Base-by-base conservation (phyloP, 805 yeast genomes). In the Wickerhamomyces bisporus region DNA sequence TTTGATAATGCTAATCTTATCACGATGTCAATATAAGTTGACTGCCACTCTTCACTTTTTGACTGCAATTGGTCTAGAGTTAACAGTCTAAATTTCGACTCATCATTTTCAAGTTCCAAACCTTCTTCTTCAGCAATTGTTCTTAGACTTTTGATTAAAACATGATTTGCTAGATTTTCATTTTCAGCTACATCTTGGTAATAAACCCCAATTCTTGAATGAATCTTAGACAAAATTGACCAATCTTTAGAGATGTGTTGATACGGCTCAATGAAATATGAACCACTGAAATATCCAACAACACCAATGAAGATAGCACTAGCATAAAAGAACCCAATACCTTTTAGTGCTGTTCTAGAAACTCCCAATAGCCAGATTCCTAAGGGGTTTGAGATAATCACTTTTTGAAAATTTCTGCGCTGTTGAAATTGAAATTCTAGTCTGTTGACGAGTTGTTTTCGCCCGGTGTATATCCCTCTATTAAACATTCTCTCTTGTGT, bases 1-100 rank as follows among this genome's bases (percentile, higher is more conserved):
- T 63, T 52, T 1, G 67, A 57, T 19, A 67, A 31, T 0, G 71
- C 69, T 44, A 60, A 58, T 45, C 75, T 55, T 7, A 65, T 36
- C 5, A 70, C 45, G 10, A 70, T 45, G 48, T 71, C 72, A 13
- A 68, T 36, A 40, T 66, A 68, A 0, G 49, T 42, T 4, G 51
- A 25, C 41, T 63, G 59, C 45, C 63, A 60, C 33, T 51, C 57
- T 20, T 58, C 54, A 32, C 46, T 45, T 34, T 50, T 57, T 37
- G 45, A 42, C 9, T 50, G 42, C 14, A 62, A 35, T 20, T 51
- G 43, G 10, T 48, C 50, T 32, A 50, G 53, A 19, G 37, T 51
- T 26, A 48, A 44, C 28, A 49, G 47, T 35, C 40, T 46, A 36
- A 43, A 57, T 32, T 47, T 48, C 21, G 31, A 42, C 30, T 44